A percentile compares a stretch with the other conserved stretches of the same genome.
These are phyloP conservation scores for Lathyrus tuberosus DNA, from an alignment of 306 rosid genomes.

Conservation along the genomic window DNA sequence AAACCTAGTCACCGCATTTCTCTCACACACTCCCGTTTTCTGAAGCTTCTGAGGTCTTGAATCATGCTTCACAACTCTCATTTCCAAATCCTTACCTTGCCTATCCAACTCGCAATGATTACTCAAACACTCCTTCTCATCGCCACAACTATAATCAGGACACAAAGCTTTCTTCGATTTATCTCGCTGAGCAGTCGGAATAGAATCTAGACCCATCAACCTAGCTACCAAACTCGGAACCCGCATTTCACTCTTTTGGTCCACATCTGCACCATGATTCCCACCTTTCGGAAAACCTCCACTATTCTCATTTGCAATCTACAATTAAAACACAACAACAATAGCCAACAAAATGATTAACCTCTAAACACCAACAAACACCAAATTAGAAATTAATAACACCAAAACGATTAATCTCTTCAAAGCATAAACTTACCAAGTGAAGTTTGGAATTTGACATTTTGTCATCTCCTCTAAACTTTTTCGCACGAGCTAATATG, in stretches of 20 bases:
- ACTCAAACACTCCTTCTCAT: constrained; percentile 35
- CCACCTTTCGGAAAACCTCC: constrained; percentile 79
- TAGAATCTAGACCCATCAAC: constrained; percentile 87
- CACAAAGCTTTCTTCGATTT: constrained; percentile 56
- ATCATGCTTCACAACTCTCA: constrained; percentile 55
- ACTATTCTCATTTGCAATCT: constrained; percentile 90
- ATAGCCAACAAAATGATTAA: constrained; percentile 25
- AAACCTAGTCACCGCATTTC: constrained; percentile 65
- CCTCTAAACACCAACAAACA: constrained; percentile 12
- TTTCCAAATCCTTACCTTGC: constrained; percentile 54
- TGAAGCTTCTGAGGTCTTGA: constrained; percentile 89
- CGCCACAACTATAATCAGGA: constrained; percentile 46
- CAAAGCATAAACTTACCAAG: constrained; percentile 53
- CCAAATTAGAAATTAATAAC: neutral
- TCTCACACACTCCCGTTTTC: constrained; percentile 59
- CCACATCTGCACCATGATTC: constrained; percentile 49
- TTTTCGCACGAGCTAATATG: constrained; percentile 61
- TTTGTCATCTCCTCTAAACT: constrained; percentile 74
- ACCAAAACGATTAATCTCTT: neutral
- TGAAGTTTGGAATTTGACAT: constrained; percentile 77
- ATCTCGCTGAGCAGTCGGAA: constrained; percentile 63
- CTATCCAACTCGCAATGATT: constrained; percentile 43
- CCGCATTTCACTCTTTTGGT: constrained; percentile 60
- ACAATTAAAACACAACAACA: constrained; percentile 31
- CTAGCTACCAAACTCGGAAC: constrained; percentile 82